phyloP scores from a whole-genome alignment of 495 filamentous ascomycete species.

The Letharia columbiana region DNA sequence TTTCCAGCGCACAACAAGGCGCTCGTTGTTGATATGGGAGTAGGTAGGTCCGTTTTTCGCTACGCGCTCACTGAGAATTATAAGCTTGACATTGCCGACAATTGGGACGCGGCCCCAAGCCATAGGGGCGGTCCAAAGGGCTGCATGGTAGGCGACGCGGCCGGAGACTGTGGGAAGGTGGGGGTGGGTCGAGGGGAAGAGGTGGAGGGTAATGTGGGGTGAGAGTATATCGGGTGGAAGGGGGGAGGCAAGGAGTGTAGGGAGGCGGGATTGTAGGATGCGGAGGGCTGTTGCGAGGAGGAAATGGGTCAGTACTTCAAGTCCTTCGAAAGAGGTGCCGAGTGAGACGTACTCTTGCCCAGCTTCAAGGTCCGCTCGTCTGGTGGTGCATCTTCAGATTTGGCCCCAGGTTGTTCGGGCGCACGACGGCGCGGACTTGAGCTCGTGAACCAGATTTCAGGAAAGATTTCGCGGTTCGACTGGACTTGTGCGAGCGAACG shows the following conservation, averaged over 20 bases:
- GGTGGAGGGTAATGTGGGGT: slow-evolving; percentile 81
- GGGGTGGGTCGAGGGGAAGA: slow-evolving; percentile 94
- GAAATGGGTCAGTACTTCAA: not conserved
- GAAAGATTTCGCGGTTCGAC: slow-evolving; percentile 17
- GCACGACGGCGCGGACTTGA: slow-evolving; percentile 14
- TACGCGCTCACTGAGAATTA: slow-evolving; percentile 83
- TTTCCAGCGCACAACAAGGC: slow-evolving; percentile 81
- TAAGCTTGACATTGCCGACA: slow-evolving; percentile 76
- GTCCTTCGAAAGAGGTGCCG: not conserved
- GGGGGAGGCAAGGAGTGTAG: slow-evolving; percentile 71
- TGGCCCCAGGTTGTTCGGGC: not conserved
- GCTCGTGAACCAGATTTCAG: slow-evolving; percentile 28
- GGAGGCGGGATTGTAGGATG: slow-evolving; percentile 76
- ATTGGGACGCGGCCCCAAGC: slow-evolving; percentile 91
- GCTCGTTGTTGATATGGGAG: slow-evolving; percentile 48
- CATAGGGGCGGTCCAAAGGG: slow-evolving; percentile 88
- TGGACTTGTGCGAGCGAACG: slow-evolving; percentile 25
- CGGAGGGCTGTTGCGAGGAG: slow-evolving; percentile 55
- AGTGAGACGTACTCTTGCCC: slow-evolving; percentile 62
- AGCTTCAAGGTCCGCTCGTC: slow-evolving; percentile 81
- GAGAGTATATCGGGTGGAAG: slow-evolving; percentile 81
- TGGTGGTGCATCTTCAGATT: slow-evolving; percentile 31
- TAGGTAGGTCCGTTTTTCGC: slow-evolving; percentile 41
- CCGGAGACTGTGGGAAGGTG: slow-evolving; percentile 88
- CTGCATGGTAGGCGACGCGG: slow-evolving; percentile 81